A percentile compares a stretch with the other conserved stretches of the same genome.
phyloP scores from a whole-genome alignment of 2,329 filamentous ascomycete genomes.

The Ascochyta clinopodiicola region DNA sequence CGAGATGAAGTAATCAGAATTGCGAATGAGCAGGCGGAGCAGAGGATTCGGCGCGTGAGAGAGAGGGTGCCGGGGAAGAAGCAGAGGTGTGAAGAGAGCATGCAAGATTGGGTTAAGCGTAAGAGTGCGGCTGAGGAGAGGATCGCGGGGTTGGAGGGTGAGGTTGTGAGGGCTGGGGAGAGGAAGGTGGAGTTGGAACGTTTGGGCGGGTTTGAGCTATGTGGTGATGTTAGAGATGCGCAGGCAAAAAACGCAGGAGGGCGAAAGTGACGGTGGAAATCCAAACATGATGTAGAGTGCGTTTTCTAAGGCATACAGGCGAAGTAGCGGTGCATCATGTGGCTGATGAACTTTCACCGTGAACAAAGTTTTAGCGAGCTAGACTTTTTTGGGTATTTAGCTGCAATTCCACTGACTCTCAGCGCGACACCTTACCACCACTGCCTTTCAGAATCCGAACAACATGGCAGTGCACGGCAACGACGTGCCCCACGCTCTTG shows the following conservation, averaged over 20 bases:
- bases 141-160: not conserved
- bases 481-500: too few species aligned
- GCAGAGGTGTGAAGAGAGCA: not conserved
- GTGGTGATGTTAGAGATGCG: not conserved
- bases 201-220: not conserved
- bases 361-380: not conserved
- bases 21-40: not conserved
- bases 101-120: not conserved
- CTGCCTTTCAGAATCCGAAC: too few species aligned
- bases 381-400: not conserved
- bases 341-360: not conserved
- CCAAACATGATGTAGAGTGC: too few species aligned
- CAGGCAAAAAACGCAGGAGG: not conserved
- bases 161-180: not conserved
- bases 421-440: too few species aligned
- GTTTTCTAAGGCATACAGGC: not conserved
- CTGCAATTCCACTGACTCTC: too few species aligned
- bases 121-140: not conserved
- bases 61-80: not conserved
- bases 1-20: not conserved
- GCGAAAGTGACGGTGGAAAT: not conserved
- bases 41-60: not conserved
- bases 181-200: not conserved
- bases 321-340: not conserved
- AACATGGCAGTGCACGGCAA: too few species aligned